Evolutionary conservation across 768 basidiomycete genomes (phyloP), one percentile per base, ranked within the genome.

Genomic region (Xerocomus spinulosus): DNA sequence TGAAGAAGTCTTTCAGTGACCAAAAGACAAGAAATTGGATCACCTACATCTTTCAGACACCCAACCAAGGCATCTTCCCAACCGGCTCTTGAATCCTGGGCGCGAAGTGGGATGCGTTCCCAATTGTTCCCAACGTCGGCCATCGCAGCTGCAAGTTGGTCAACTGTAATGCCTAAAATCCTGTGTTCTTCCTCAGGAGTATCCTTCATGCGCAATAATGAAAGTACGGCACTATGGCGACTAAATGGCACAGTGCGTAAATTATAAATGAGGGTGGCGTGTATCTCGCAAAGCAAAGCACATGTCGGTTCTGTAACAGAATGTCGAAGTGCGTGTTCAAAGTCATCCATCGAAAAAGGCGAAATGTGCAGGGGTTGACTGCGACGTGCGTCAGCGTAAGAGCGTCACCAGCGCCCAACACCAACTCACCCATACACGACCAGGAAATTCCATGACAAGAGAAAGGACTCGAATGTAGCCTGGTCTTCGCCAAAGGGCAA

Each of bases 31-130:
- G 40, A 32, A 14, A 18, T 38, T 32, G 46, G n/a, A 44, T 17
- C 34, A 81, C 92, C 55, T 58, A 95, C 93, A 66, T 95, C 86
- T 74, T 89, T 89, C 55, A 95, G 70, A 59, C 92, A 87, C 35
- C 91, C 92, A 26, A 93, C 73, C 18, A 96, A 74, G 14, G 90
- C 86, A 54, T 92, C 90, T 68, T 96, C 92, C 94, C 94, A 97
- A 12, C 88, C 86, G 56, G 82, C 79, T 36, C 92, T 80, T 21
- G 81, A 78, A 57, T 94, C 92, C 32, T 75, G 71, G 56, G 79
- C 77, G 34, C 85, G 77, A 52, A 91, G 68, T 23, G 86, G 83
- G 4, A 87, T 77, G 43, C 83, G 79, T 69, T 91, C 85, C 88
- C 91, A 92, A 60, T 83, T 87, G 60, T 87, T 87, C n/a, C 87